These are phyloP conservation scores for Yamadazyma mexicana DNA, from an alignment of 1,139 yeast genomes.

Conservation along the genomic window DNA sequence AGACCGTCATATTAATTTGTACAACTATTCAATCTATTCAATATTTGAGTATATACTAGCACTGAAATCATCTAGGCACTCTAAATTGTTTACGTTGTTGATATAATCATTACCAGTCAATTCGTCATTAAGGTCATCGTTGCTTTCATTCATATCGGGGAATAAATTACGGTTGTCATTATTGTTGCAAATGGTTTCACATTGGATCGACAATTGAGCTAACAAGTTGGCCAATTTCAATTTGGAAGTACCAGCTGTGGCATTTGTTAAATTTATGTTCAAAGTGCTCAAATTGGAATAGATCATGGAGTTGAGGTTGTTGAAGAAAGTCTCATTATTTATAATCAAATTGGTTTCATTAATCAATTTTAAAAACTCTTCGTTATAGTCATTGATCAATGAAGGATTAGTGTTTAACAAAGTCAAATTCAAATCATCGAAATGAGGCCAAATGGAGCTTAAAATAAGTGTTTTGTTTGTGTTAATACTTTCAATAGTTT, in stretches of 20 bases:
- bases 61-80: constrained; percentile 80
- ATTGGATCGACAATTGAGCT: constrained; percentile 69
- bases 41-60: constrained; percentile 90
- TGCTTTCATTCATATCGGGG: constrained; percentile 10
- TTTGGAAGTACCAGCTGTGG: constrained; percentile 23
- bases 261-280: constrained; percentile 24
- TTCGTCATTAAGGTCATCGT: constrained; percentile 29
- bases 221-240: constrained; percentile 68
- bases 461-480: constrained; percentile 24
- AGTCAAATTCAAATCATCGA: constrained; percentile 44
- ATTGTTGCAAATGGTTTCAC: constrained; percentile 52
- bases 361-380: constrained; percentile 45
- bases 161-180: constrained; percentile 24
- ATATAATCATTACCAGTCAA: constrained; percentile 44
- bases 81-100: constrained; percentile 51
- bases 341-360: constrained; percentile 43
- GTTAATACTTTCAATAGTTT: constrained; percentile 21
- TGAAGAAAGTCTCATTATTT: constrained; percentile 30
- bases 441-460: constrained; percentile 39
- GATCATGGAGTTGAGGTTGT: constrained; percentile 31
- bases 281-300: constrained; percentile 30
- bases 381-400: constrained; percentile 37
- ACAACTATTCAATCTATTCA: constrained; percentile 31
- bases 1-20: neutral
- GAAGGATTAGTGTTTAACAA: constrained; percentile 48